Conservation (phyloP, 768 basidiomycete genomes). For the Baorangia bicolor region DNA sequence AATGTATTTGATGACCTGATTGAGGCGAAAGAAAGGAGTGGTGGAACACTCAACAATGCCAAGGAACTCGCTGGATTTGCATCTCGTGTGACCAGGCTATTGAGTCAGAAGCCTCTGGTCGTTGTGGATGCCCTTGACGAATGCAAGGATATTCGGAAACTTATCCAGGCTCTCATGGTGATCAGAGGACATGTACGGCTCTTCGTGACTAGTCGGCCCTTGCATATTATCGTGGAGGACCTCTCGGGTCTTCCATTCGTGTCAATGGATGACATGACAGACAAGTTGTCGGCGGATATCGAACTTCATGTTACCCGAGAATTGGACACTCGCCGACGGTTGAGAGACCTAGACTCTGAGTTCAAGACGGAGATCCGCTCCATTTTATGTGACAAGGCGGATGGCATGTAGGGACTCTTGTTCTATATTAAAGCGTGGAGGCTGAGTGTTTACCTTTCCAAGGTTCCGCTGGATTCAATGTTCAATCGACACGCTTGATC, state of each 20-base stretch:
- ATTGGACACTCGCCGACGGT: background rate
- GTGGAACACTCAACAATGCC: background rate
- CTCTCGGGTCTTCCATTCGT: too few species aligned
- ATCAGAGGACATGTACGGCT: background rate
- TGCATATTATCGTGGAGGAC: background rate
- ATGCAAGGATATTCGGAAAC: background rate
- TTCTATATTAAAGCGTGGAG: background rate
- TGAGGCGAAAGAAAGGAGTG: background rate
- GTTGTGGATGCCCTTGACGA: constrained; percentile 9
- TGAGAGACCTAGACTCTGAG: background rate
- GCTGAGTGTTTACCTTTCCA: background rate
- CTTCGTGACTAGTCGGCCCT: too few species aligned
- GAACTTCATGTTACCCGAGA: background rate
- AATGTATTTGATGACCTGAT: background rate
- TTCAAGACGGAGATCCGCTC: background rate
- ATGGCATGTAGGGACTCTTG: too few species aligned
- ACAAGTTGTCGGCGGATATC: background rate
- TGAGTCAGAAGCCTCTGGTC: background rate
- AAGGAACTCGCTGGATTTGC: background rate
- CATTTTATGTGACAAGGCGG: too few species aligned
- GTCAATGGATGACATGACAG: too few species aligned
- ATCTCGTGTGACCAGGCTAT: background rate
- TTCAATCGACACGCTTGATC: constrained; percentile 1
- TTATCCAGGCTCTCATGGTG: background rate
- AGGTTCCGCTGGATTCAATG: constrained; percentile 3